Conservation (phyloP, 1,139 yeast genomes). For the Diutina rugosa region DNA sequence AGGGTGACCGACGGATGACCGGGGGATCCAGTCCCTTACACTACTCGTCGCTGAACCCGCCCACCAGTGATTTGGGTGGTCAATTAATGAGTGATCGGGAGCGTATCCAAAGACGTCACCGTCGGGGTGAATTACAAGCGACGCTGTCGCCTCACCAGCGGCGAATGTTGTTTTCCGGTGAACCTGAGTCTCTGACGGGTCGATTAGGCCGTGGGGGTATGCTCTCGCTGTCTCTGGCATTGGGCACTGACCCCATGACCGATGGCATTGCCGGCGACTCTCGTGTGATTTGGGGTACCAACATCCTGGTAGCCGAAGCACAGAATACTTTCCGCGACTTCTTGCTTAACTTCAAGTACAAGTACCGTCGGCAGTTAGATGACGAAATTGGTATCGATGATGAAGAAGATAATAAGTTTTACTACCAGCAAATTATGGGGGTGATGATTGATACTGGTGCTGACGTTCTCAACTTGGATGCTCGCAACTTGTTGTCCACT, state of each 20-base stretch:
- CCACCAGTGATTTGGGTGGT: neutral
- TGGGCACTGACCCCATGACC: slow-evolving; percentile 15
- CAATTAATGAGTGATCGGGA: neutral
- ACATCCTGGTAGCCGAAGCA: slow-evolving; percentile 84
- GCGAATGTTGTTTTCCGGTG: slow-evolving; percentile 1
- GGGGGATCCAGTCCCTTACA: slow-evolving; percentile 1
- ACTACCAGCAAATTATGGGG: slow-evolving; percentile 61
- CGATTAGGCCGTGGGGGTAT: neutral
- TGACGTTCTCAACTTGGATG: slow-evolving; percentile 76
- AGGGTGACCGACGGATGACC: neutral
- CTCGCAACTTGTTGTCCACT: slow-evolving; percentile 64
- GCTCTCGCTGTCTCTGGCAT: slow-evolving; percentile 9
- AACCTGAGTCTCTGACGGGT: neutral
- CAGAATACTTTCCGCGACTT: slow-evolving; percentile 71
- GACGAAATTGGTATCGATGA: slow-evolving; percentile 16
- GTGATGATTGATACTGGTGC: slow-evolving; percentile 69
- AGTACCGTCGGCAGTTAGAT: slow-evolving; percentile 55
- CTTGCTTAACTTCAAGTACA: slow-evolving; percentile 69
- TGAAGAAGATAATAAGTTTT: slow-evolving; percentile 56
- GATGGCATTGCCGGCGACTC: slow-evolving; percentile 46
- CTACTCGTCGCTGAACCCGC: neutral
- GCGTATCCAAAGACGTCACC: neutral
- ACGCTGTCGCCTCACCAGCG: neutral
- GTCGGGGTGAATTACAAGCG: neutral
- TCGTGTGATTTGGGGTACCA: slow-evolving; percentile 97